Base-by-base conservation (phyloP, 2,329 filamentous ascomycete species). In the Cryphonectria japonica region DNA sequence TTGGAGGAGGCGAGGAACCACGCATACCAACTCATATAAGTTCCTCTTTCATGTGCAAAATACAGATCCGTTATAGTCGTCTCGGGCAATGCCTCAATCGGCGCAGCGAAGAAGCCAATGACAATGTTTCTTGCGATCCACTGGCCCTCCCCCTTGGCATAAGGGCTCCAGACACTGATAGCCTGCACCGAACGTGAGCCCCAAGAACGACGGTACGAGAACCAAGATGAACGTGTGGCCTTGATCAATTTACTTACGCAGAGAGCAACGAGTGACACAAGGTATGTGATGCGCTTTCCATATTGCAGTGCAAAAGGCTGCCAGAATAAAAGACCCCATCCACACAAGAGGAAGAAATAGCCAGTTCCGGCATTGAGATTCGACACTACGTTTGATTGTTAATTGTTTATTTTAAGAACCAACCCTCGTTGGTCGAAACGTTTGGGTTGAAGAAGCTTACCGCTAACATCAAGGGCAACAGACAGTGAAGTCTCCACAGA, bases 311-410 rank as follows among this genome's bases (percentile, higher is more conserved):
- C 82, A 68, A 85, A 80, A 0, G 83, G 82, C 72, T 85, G 83
- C 83, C 83, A 85, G 66, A 85, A 80, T 0, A 85, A 69, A 26
- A 82, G 76, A 0, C 81, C 82, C 82, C 83, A 85, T 32, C 82
- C 82, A 1, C 81, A 80, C 14, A 84, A 73, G 26, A 84, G 72
- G 65, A 84, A 84, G 74, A 78, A 76, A 67, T 76, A 75, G n/a
- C 77, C 76, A 46, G 76, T 78, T 34, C 77, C 77, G 68, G 75
- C 71, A 14, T 76, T 77, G 13, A 78, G 63, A 50, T 72, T 62
- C 16, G 70, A 68, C 14, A 73, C 63, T 70, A 22, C 14, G 14
- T 22, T 26, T 26, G 26, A 26, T 26, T 26, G 1, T 26, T 26
- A 26, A 4, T 11, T 2, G 16, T 32, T 22, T 37, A n/a, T 34